Evolutionary conservation across 768 basidiomycete species (phyloP), one percentile per base, ranked within the genome.

Genomic region (Boletellus emodensis): DNA sequence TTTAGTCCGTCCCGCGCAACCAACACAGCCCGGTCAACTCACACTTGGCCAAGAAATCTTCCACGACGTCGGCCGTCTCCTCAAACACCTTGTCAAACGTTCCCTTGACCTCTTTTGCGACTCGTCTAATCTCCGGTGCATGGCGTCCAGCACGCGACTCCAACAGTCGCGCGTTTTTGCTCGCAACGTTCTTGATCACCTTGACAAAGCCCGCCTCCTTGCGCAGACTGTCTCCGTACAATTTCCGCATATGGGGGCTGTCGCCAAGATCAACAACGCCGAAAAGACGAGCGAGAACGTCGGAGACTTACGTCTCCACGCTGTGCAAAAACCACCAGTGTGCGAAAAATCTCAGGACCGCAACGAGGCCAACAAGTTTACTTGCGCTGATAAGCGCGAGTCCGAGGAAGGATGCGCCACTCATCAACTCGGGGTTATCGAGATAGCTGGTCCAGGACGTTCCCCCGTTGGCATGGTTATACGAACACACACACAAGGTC

Each of bases 121-220:
- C 83, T 26, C 90, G 78, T 67, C 80, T 79, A 52, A 97, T 78
- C 60, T 91, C 87, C 1, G 90, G 89, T 7, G 82, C 89, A 68
- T 94, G 90, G 43, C 78, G 80, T n/a, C 82, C 85, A 11, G 90
- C 89, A 28, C 81, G 79, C 10, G 78, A 81, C 60, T 91, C 89
- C 22, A 95, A 65, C 7, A 87, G 75, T 26, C 80, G 78, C 0
- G 84, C 90, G 54, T 92, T 90, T 72, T 85, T 86, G 62, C 78
- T 84, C 4, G 94, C 94, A 10, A 94, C 91, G 52, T 79, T 89
- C 71, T 94, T 94, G 68, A 99, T 85, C n/a, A 97, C 94, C 73
- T 97, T 96, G 59, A 95, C 91, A 56, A 98, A 89, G 45, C 96
- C 96, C 1, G 94, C 95, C 51, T 98, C 95, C 69, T 94, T 92